phyloP scores from a whole-genome alignment of 139 green algal genomes.

The Coelastrella sp. region DNA sequence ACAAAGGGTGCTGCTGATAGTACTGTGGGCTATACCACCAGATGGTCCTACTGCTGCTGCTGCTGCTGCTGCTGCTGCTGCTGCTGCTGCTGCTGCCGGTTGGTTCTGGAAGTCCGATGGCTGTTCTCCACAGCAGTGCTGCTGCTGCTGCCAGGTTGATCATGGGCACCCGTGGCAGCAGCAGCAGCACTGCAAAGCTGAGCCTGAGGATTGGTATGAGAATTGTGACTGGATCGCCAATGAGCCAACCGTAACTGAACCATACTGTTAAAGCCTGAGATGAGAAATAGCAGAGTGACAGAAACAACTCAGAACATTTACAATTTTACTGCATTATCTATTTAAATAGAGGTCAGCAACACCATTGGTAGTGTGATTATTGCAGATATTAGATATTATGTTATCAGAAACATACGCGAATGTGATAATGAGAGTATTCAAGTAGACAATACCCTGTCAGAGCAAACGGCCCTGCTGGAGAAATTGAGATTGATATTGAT shows the following conservation, averaged over 20 bases:
- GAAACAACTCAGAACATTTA: no score
- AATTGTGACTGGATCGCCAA: background rate
- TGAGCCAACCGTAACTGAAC: background rate
- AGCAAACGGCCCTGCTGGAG: no score
- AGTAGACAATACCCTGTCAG: no score
- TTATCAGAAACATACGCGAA: no score
- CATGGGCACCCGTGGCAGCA: background rate
- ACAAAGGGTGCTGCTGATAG: background rate
- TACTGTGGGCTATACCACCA: background rate
- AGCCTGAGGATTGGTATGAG: background rate
- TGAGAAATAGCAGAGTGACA: background rate
- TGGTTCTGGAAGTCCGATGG: background rate
- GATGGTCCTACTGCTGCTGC: background rate
- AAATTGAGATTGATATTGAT: no score
- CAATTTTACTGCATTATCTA: no score
- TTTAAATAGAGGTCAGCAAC: no score
- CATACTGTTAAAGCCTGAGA: background rate
- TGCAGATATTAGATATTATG: no score
- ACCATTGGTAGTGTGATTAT: no score
- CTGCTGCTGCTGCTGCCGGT: background rate
- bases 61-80: background rate
- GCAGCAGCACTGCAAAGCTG: background rate
- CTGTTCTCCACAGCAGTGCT: background rate
- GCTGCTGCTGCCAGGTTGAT: background rate
- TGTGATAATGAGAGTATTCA: no score